Percentiles rank a stretch among this genome's conserved stretches.
Evolutionary conservation across 805 yeast genomes (phyloP).

Genomic region (Scheffersomyces stipitis): DNA sequence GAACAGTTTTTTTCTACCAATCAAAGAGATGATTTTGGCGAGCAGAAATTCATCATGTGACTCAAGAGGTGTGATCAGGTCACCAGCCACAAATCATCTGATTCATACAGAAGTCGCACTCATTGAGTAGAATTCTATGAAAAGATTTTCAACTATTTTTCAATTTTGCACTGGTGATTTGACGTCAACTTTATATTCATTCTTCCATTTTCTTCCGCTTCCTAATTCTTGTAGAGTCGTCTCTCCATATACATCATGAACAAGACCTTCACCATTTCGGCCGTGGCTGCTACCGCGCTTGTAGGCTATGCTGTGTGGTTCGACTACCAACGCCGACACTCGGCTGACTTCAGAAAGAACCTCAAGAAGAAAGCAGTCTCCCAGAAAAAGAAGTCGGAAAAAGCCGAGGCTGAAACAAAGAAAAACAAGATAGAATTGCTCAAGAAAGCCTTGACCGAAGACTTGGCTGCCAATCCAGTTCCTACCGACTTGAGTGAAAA

Average conservation of each 20-base stretch:
- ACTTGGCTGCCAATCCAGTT: conserved; percentile 69
- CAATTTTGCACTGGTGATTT: too few relatives aligned
- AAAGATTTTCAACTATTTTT: too few relatives aligned
- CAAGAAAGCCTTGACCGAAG: conserved; percentile 59
- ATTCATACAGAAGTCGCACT: too few relatives aligned
- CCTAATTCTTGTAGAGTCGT: too few relatives aligned
- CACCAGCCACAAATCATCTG: too few relatives aligned
- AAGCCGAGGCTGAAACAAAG: conserved; percentile 55
- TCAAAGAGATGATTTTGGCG: too few relatives aligned
- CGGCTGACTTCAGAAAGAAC: conserved; percentile 75
- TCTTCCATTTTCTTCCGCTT: too few relatives aligned
- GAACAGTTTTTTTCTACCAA: too few relatives aligned
- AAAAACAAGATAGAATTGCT: conserved; percentile 60
- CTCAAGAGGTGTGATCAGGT: too few relatives aligned
- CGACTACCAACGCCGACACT: conserved; percentile 87
- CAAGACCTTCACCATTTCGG: conserved; percentile 32
- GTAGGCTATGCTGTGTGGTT: conserved; percentile 83
- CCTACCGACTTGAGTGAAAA: conserved; percentile 68
- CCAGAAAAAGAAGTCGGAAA: conserved; percentile 58
- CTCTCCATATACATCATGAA: conserved; percentile 18
- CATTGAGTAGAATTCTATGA: too few relatives aligned
- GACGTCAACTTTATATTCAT: too few relatives aligned
- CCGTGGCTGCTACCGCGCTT: conserved; percentile 49
- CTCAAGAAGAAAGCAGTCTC: conserved; percentile 63
- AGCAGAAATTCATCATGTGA: too few relatives aligned